These are phyloP conservation scores for Buddleja alternifolia DNA, from an alignment of 257 asterid genomes.

Conservation along the genomic window DNA sequence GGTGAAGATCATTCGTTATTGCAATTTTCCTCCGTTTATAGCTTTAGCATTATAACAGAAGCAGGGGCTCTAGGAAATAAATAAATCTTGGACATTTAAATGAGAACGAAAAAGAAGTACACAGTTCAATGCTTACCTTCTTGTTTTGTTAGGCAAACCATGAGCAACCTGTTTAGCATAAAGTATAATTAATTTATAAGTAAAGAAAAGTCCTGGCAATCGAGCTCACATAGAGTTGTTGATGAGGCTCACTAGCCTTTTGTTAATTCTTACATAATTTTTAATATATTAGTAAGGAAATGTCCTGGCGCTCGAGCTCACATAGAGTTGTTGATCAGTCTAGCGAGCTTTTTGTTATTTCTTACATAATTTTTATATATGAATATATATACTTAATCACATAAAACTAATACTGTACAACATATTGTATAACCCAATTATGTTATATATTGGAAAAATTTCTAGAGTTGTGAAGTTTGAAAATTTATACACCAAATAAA, in stretches of 20 bases:
- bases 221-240: too few species aligned
- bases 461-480: not conserved
- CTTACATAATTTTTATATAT: too few species aligned
- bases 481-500: not conserved
- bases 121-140: conserved; percentile 23
- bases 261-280: too few species aligned
- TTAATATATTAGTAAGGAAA: too few species aligned
- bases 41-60: conserved; percentile 30
- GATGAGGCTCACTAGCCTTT: too few species aligned
- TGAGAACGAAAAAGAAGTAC: not conserved
- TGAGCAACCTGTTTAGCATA: conserved; percentile 25
- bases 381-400: too few species aligned
- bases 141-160: conserved; percentile 15
- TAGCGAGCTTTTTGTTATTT: too few species aligned
- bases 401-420: too few species aligned
- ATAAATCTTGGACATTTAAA: not conserved
- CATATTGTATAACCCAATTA: not conserved
- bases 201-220: not conserved
- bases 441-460: not conserved
- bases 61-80: not conserved
- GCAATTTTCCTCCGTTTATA: conserved; percentile 33
- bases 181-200: conserved; percentile 6
- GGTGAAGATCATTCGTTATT: conserved; percentile 22
- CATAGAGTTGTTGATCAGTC: too few species aligned
- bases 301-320: too few species aligned